phyloP scores from a whole-genome alignment of 2,329 filamentous ascomycete genomes.

The Akanthomyces muscarius region DNA sequence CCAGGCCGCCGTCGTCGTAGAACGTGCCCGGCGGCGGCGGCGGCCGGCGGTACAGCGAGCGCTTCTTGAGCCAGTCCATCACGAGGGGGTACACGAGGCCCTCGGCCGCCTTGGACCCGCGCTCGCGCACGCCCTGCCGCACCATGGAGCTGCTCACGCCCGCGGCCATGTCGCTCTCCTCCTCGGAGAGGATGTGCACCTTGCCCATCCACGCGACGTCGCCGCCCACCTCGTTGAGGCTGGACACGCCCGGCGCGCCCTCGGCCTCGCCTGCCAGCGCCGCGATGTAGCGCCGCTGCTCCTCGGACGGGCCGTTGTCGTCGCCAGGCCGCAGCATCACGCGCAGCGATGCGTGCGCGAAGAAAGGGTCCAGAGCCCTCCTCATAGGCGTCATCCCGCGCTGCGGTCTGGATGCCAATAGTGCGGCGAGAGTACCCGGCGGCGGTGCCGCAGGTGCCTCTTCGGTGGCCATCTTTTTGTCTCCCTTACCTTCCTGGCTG shows the following conservation, averaged over 20 bases:
- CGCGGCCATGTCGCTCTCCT: conserved; percentile 35
- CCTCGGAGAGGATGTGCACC: conserved; percentile 57
- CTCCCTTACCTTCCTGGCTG: not conserved
- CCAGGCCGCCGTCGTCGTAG: conserved; percentile 20
- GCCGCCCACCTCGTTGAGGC: conserved; percentile 51
- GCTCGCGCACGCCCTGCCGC: conserved; percentile 48
- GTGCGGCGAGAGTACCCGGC: not conserved
- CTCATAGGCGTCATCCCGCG: conserved; percentile 36
- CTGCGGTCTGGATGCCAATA: not conserved
- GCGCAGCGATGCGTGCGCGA: conserved; percentile 56
- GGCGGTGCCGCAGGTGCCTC: not conserved
- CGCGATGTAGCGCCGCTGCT: conserved; percentile 49
- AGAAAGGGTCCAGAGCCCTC: conserved; percentile 57
- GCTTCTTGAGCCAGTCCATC: conserved; percentile 51
- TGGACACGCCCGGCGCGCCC: conserved; percentile 23
- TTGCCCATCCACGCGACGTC: conserved; percentile 53
- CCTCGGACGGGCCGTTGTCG: conserved; percentile 49
- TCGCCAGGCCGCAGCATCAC: conserved; percentile 61
- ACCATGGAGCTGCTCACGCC: conserved; percentile 60
- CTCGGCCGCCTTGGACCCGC: conserved; percentile 44
- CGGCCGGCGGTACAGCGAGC: conserved; percentile 49
- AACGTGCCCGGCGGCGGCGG: conserved; percentile 17
- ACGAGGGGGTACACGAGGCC: conserved; percentile 56
- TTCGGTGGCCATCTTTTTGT: not conserved
- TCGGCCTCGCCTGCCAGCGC: conserved; percentile 33